Evolutionary conservation across 495 filamentous ascomycete species (phyloP), one percentile per base, ranked within the genome.

Genomic region (Tetracladium marchalianum): DNA sequence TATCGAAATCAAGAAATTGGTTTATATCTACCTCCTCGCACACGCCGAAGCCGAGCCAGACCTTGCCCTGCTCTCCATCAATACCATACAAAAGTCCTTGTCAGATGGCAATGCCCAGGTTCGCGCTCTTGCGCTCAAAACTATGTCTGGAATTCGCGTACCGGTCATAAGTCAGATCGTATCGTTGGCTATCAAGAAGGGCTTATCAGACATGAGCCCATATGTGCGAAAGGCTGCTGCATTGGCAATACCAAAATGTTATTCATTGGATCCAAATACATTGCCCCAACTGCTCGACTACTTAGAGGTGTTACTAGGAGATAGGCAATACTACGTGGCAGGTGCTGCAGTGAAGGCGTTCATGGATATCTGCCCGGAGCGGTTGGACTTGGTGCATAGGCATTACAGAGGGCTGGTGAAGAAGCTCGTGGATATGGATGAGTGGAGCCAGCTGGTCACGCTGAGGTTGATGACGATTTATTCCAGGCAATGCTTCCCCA

Each of bases 121-220:
- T 5, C 80, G 92, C 46, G 87, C 89, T 11, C 80, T 97, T 65
- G 92, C 92, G 2, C 75, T 98, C 44, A 81, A 85, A 18, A 89
- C 88, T 50, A 97, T 98, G 88, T 90, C 88, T 6, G 88, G 88
- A 4, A 97, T 98, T 43, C 72, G 87, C 8, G 93, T 98, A 1
- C 92, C 92, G 1, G 93, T 95, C n/a, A 97, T 98, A 65, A 90
- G 85, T 43, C 92, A 96, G 65, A 97, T 98, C 52, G 93, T 98
- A n/a, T 88, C 84, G 2, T 67, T 98, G 37, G 92, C 85, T 0
- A 95, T 98, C 62, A 93, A 94, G 60, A 81, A 87, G 51, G 92
- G 92, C 1, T 79, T 80, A 17, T 87, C 78, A 11, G 92, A 98
- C 55, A 95, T 97, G 87, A 94, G 86, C 53, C 81, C 92, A 0